Evolutionary conservation across 345 rosid genomes (phyloP), one percentile per base, ranked within the genome.

Genomic region (Citrus hindsii): DNA sequence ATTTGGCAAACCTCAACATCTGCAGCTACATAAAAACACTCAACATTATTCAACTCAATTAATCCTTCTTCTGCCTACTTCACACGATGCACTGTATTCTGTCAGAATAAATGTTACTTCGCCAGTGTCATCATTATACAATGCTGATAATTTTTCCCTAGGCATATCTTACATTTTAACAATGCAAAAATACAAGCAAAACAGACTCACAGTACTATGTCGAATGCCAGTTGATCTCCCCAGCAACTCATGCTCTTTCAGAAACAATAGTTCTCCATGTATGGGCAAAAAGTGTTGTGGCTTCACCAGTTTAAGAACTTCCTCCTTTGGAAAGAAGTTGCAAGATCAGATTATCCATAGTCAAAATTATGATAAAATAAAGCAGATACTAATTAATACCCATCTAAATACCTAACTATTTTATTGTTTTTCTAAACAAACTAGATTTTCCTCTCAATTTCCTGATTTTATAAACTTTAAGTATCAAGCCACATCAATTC

Each of bases 281-380:
- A 94, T 87, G 58, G 99, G 98, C 75, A 96, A 88, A 87, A 96
- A 96, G 87, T 96, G 99, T 75, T 96, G 99, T 6, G 99, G 99
- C 88, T 94, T 96, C 76, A 96, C 97, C 77, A 96, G 89, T 86
- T 88, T 86, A 79, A 96, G 97, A 76, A 92, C 97, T 85, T 96
- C 98, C 88, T 96, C 99, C 99, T 96, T 86, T 81, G 86, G 58
- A 84, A 75, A 38, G 48, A 66, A 59, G 72, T 76, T 42, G 65
- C 46, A 27, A 18, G 58, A 72, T 60, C 28, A 82, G 73, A 77
- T 40, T 9, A 76, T 25, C 35, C 13, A 30, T 46, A 9, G 38
- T 63, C 14, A 71, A 71, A 76, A 16, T 27, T 13, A 10, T 25
- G 24, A 69, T 35, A 13, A 62, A 9, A 30, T 53, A 46, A 42